Evolutionary conservation across 768 basidiomycete species (phyloP).

Genomic region (Tephrocybe sp.): DNA sequence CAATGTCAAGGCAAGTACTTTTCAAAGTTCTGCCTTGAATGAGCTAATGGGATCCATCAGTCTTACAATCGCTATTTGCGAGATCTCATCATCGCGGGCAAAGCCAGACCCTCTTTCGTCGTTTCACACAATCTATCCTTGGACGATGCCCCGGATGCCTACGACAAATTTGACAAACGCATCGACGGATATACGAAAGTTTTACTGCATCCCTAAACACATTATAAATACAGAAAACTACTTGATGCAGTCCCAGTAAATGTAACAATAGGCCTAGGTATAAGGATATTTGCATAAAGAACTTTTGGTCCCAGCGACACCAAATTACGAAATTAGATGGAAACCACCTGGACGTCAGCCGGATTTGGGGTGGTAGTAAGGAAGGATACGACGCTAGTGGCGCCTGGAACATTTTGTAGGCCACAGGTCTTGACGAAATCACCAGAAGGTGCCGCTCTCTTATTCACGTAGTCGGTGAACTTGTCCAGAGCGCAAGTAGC

Average conservation of each 20-base stretch:
- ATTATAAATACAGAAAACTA: no score
- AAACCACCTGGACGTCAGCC: slow-evolving; percentile 5
- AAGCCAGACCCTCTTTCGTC: slow-evolving; percentile 53
- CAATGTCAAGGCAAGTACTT: slow-evolving; percentile 44
- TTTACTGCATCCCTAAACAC: slow-evolving; percentile 40
- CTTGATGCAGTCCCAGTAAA: no score
- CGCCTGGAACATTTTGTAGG: slow-evolving; percentile 22
- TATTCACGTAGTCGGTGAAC: slow-evolving; percentile 30
- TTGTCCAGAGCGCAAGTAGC: slow-evolving; percentile 32
- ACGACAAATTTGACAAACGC: slow-evolving; percentile 52
- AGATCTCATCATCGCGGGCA: slow-evolving; percentile 51
- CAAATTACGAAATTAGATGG: slow-evolving; percentile 3
- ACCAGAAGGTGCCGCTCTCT: slow-evolving; percentile 27
- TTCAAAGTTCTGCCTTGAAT: no score
- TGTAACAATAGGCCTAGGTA: no score
- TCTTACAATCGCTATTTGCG: slow-evolving; percentile 52
- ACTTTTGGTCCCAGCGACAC: not conserved
- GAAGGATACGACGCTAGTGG: slow-evolving; percentile 24
- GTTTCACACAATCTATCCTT: slow-evolving; percentile 52
- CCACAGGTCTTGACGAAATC: slow-evolving; percentile 38
- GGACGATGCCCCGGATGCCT: slow-evolving; percentile 46
- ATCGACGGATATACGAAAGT: slow-evolving; percentile 56
- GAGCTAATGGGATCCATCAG: slow-evolving; percentile 22
- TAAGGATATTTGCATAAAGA: not conserved
- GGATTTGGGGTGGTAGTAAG: slow-evolving; percentile 19